Evolutionary conservation across 495 filamentous ascomycete species (phyloP).

Genomic region (Diplogelasinospora grovesii): DNA sequence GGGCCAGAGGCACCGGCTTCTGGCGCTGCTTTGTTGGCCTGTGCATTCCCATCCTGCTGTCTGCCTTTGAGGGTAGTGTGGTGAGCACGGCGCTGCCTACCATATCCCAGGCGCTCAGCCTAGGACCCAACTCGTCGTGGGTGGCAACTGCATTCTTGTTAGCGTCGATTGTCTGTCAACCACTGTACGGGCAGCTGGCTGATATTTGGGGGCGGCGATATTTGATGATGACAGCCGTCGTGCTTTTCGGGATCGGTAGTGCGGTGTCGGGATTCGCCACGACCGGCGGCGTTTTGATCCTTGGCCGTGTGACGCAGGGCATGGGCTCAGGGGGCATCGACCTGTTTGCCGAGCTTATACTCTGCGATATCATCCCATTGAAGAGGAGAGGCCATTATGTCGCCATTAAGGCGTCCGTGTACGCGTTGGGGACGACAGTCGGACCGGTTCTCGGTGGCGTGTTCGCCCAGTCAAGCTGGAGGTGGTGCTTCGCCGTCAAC

Average conservation of each 20-base stretch:
- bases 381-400: slow-evolving; percentile 54
- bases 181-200: slow-evolving; percentile 37
- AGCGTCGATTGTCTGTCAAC: slow-evolving; percentile 26
- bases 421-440: slow-evolving; percentile 65
- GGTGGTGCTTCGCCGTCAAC: slow-evolving; percentile 25
- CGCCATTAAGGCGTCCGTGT: slow-evolving; percentile 56
- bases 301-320: slow-evolving; percentile 72
- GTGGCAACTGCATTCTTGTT: slow-evolving; percentile 23
- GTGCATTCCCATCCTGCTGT: slow-evolving; percentile 31
- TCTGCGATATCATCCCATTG: slow-evolving; percentile 69
- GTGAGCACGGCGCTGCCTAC: slow-evolving; percentile 43
- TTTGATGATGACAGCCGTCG: slow-evolving; percentile 35
- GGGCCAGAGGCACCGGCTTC: slow-evolving; percentile 26
- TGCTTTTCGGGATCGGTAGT: slow-evolving; percentile 37
- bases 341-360: slow-evolving; percentile 31
- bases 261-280: slow-evolving; percentile 32
- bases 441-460: slow-evolving; percentile 72
- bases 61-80: slow-evolving; percentile 46
- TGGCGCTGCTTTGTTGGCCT: slow-evolving; percentile 35
- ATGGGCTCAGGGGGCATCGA: slow-evolving; percentile 69
- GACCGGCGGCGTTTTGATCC: slow-evolving; percentile 54
- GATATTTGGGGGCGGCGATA: slow-evolving; percentile 46
- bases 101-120: slow-evolving; percentile 27
- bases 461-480: slow-evolving; percentile 48
- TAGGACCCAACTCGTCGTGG: slow-evolving; percentile 23